These are phyloP conservation scores for Cyberlindnera meyerae DNA, from an alignment of 805 yeast species.

Conservation along the genomic window DNA sequence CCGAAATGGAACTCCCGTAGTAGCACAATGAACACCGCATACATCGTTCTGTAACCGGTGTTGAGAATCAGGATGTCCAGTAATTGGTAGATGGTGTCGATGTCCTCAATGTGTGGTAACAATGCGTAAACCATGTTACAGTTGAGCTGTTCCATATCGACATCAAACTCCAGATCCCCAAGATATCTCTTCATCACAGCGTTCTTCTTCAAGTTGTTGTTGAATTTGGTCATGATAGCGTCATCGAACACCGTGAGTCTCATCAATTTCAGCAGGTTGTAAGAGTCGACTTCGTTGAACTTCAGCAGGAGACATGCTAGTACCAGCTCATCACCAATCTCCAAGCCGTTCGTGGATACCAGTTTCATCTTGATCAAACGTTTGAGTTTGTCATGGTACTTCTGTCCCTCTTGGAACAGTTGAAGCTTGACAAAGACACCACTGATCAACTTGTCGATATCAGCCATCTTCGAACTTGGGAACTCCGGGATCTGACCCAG, in stretches of 20 bases:
- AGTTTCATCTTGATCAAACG: constrained; percentile 31
- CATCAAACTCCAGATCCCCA: constrained; percentile 5
- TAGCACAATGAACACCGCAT: constrained; percentile 36
- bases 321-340: constrained; percentile 31
- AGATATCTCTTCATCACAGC: constrained; percentile 11
- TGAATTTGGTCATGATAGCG: constrained; percentile 13
- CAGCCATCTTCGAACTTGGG: constrained; percentile 28
- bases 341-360: constrained; percentile 32
- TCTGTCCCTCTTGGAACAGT: constrained; percentile 15
- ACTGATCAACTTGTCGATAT: constrained; percentile 12
- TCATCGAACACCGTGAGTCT: constrained; percentile 17
- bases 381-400: constrained; percentile 20
- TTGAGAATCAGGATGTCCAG: constrained; percentile 19
- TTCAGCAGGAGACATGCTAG: constrained; percentile 23
- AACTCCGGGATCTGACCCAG: constrained; percentile 26
- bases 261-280: constrained; percentile 17
- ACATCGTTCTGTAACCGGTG: constrained; percentile 34
- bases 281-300: constrained; percentile 20
- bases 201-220: constrained; percentile 16
- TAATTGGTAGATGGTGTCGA: constrained; percentile 12
- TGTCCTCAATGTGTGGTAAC: constrained; percentile 5
- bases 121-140: constrained; percentile 7
- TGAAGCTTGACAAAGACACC: constrained; percentile 13
- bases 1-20: constrained; percentile 50
- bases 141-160: constrained; percentile 9